Percentiles rank a stretch among this genome's conserved stretches.
Evolutionary conservation across 768 basidiomycete species (phyloP).

Genomic region (Calocybe indica): DNA sequence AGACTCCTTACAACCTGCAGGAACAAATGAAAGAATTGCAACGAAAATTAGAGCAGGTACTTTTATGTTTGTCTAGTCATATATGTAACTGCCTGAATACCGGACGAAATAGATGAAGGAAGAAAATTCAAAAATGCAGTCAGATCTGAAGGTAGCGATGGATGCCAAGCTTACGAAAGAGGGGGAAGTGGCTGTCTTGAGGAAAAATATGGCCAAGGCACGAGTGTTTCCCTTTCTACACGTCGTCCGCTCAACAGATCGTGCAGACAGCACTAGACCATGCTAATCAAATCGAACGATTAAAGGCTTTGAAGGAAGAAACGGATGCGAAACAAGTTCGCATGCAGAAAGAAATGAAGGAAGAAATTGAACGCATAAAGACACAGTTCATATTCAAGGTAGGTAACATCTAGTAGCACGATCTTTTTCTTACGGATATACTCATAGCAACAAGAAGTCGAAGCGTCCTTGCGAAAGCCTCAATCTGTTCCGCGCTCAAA

Average conservation of each 20-base stretch:
- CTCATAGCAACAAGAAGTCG: constrained; percentile 61
- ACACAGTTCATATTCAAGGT: constrained; percentile 71
- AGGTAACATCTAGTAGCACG: constrained; percentile 10
- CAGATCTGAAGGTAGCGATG: constrained; percentile 39
- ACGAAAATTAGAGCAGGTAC: constrained; percentile 43
- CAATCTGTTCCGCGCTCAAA: constrained; percentile 40
- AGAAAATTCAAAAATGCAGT: constrained; percentile 41
- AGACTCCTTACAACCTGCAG: constrained; percentile 3
- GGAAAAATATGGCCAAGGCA: constrained; percentile 63
- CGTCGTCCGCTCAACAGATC: not conserved
- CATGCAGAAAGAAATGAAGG: constrained; percentile 56
- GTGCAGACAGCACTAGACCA: constrained; percentile 53
- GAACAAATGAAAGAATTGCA: constrained; percentile 11
- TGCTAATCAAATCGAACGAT: constrained; percentile 44
- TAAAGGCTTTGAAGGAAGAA: constrained; percentile 57
- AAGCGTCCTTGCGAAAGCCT: constrained; percentile 47
- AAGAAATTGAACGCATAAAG: constrained; percentile 63
- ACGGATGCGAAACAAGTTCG: constrained; percentile 49
- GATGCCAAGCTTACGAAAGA: constrained; percentile 53
- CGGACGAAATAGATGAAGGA: constrained; percentile 42
- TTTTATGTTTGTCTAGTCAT: not conserved
- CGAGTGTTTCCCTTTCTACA: not conserved
- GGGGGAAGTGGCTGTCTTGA: constrained; percentile 64
- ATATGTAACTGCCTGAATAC: constrained; percentile 9
- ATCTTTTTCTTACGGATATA: constrained; percentile 3